Conservation (phyloP, 768 basidiomycete species). For the Kwoniella sp. region DNA sequence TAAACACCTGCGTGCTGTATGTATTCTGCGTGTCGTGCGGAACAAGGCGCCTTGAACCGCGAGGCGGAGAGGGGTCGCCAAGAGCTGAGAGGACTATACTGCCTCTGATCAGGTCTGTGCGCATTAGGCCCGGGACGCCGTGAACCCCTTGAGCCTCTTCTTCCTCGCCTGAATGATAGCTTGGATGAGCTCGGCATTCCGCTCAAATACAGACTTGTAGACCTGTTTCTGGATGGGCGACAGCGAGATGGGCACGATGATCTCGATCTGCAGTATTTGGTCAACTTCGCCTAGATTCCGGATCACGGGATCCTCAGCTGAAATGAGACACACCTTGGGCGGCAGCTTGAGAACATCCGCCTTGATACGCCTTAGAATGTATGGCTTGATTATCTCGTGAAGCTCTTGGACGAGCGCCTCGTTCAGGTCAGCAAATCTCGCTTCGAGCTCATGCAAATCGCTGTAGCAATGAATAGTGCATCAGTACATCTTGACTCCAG, state of each 20-base stretch:
- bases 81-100: no score
- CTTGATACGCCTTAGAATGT: constrained; percentile 90
- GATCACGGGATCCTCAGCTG: background rate
- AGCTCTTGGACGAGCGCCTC: constrained; percentile 76
- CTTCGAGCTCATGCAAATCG: constrained; percentile 74
- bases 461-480: constrained; percentile 53
- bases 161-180: constrained; percentile 24
- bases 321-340: constrained; percentile 64
- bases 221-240: constrained; percentile 78
- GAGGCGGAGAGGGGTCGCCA: no score
- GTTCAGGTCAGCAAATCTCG: constrained; percentile 65
- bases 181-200: constrained; percentile 39
- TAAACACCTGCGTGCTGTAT: no score
- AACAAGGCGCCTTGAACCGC: no score
- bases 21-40: no score
- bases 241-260: constrained; percentile 77
- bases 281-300: no score
- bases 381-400: constrained; percentile 70
- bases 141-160: constrained; percentile 10
- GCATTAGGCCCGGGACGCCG: no score
- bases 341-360: constrained; percentile 77
- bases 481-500: background rate
- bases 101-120: no score
- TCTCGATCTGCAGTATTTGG: constrained; percentile 43
- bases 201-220: constrained; percentile 79